Evolutionary conservation across 2,329 filamentous ascomycete genomes (phyloP).

Genomic region (Scortechinia acanthostroma): DNA sequence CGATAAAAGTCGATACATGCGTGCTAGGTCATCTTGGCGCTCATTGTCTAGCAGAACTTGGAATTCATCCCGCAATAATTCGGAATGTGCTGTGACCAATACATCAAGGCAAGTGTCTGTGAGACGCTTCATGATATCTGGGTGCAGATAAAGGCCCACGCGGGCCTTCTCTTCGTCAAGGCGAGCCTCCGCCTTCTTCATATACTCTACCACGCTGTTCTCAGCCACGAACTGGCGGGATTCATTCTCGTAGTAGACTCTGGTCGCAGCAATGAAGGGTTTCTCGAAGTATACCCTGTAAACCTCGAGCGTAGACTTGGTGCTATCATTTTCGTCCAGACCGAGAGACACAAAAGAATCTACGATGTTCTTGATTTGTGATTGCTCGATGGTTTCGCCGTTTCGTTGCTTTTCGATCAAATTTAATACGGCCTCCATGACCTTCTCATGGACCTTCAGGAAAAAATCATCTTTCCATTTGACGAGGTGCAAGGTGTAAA

Average conservation of each 20-base stretch:
- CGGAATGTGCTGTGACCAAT: slow-evolving; percentile 81
- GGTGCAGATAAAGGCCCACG: slow-evolving; percentile 83
- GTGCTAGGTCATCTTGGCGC: slow-evolving; percentile 86
- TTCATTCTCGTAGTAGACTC: slow-evolving; percentile 80
- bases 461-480: slow-evolving; percentile 94
- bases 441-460: slow-evolving; percentile 71
- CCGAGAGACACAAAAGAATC: slow-evolving; percentile 94
- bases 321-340: slow-evolving; percentile 83
- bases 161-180: slow-evolving; percentile 90
- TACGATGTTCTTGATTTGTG: slow-evolving; percentile 93
- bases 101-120: slow-evolving; percentile 84
- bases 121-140: slow-evolving; percentile 76
- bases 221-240: slow-evolving; percentile 91
- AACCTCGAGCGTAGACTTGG: slow-evolving; percentile 89
- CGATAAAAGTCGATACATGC: slow-evolving; percentile 89
- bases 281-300: slow-evolving; percentile 88
- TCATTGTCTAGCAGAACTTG: slow-evolving; percentile 89
- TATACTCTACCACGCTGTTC: slow-evolving; percentile 97
- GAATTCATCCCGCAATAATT: slow-evolving; percentile 87
- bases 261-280: slow-evolving; percentile 82
- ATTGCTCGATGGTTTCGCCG: slow-evolving; percentile 94
- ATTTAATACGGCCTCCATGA: slow-evolving; percentile 91
- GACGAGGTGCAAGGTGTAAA: slow-evolving; percentile 92
- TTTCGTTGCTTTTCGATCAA: slow-evolving; percentile 95
- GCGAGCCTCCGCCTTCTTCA: slow-evolving; percentile 95